Evolutionary conservation across 495 filamentous ascomycete species (phyloP), one percentile per base, ranked within the genome.

Genomic region (Penicillium alfredii): DNA sequence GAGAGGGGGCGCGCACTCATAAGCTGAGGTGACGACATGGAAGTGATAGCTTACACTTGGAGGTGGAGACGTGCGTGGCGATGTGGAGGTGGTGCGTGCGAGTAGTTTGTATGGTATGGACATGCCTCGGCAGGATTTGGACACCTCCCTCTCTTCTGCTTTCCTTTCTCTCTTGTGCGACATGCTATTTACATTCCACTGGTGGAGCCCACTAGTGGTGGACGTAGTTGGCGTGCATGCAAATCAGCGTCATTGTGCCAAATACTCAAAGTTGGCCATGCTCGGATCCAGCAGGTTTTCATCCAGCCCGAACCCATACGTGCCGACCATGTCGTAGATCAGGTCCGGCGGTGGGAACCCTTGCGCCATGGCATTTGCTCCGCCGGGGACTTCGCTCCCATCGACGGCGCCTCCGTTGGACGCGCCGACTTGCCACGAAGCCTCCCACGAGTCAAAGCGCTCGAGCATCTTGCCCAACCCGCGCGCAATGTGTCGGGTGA

Each of bases 391-490:
- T 4, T 66, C 59, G 19, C 42, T 38, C 5, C 40, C 42, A 16
- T 41, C 43, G 11, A 42, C 28, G 6, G 37, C 19, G 17, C 31
- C 29, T 4, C 43, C 47, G 16, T 47, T 35, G 16, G 28, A 49
- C 15, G 33, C 31, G 7, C 49, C 53, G 15, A 49, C 47, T 26
- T 60, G 57, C 54, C 58, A 61, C 15, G 47, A 44, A 26, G 56
- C 47, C 31, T 70, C 66, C 66, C 66, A 70, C 1, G 64, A 54
- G 43, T 70, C 63, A 30, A 68, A 70, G 0, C 64, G 64, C 35
- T 67, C 66, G 2, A 70, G 42, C 64, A 70, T 74, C 43, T 76
- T 76, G 42, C 72, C 64, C 22, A 75, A 46, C 0, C 72, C 72
- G 10, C 61, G 66, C 15, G 72, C 72, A 42, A 76, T 70, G 35